Evolutionary conservation across 352 stramenopile genomes (phyloP).

Genomic region (Phytopythium montanum): DNA sequence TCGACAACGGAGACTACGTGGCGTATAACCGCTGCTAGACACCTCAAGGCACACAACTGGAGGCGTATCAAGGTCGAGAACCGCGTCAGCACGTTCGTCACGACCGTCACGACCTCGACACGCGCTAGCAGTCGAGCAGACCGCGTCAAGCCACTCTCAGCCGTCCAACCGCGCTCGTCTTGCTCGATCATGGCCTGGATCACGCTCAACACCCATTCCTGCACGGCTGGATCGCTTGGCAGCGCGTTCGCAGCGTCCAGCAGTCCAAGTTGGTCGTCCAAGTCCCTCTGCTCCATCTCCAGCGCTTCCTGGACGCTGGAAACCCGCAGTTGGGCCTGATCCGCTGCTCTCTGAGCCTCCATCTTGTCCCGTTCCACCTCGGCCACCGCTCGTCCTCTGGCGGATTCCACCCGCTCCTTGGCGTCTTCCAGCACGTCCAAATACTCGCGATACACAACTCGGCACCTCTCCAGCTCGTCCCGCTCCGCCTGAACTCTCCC

Average conservation of each 20-base stretch:
- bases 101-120: constrained; percentile 11
- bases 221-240: constrained; percentile 26
- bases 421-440: constrained; percentile 18
- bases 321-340: constrained; percentile 9
- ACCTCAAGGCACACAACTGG: constrained; percentile 15
- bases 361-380: constrained; percentile 10
- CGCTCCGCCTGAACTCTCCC: constrained; percentile 12
- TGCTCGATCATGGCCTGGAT: constrained; percentile 21
- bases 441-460: constrained; percentile 13
- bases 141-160: background rate
- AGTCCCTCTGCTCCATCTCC: constrained; percentile 17
- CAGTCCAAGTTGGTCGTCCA: constrained; percentile 26
- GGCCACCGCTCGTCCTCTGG: constrained; percentile 12
- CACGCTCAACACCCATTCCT: constrained; percentile 22
- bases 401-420: constrained; percentile 14
- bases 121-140: constrained; percentile 7
- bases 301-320: constrained; percentile 6
- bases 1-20: constrained; percentile 9
- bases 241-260: constrained; percentile 26
- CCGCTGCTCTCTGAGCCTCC: constrained; percentile 15
- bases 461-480: constrained; percentile 16
- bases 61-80: constrained; percentile 17
- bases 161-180: background rate
- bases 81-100: constrained; percentile 16
- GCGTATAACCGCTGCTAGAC: constrained; percentile 13